A percentile compares a stretch with the other conserved stretches of the same genome.
Conservation (phyloP, 2,329 filamentous ascomycete species). For the Scedosporium aurantiacum region DNA sequence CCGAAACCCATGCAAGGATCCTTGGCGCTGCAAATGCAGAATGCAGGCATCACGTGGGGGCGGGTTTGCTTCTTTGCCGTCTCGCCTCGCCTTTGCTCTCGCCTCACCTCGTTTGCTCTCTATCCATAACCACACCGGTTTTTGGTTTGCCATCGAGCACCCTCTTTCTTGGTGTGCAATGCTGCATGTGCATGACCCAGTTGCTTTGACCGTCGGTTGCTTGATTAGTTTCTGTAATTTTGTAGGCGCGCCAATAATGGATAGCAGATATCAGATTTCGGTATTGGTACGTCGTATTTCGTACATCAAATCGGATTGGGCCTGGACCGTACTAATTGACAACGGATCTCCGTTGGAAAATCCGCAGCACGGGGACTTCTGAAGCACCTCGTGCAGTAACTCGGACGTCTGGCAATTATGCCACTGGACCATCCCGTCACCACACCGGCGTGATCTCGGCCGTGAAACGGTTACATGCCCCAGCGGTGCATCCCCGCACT, state of each 20-base stretch:
- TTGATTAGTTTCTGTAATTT: neutral
- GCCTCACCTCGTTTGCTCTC: neutral
- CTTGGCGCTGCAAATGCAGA: constrained; percentile 1
- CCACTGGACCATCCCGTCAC: neutral
- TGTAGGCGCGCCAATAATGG: neutral
- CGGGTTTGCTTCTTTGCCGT: neutral
- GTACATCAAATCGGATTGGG: neutral
- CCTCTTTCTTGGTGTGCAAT: too few species aligned
- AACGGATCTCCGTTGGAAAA: neutral
- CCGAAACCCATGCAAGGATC: constrained; percentile 1
- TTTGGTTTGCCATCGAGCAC: too few species aligned
- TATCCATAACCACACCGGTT: too few species aligned
- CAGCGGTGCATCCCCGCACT: neutral
- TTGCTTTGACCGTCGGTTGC: neutral
- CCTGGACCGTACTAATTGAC: neutral
- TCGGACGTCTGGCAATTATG: neutral
- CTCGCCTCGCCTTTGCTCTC: neutral
- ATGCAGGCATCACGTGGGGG: neutral
- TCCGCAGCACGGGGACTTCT: neutral
- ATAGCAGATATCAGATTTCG: neutral
- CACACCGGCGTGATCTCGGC: neutral
- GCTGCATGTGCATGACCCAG: neutral
- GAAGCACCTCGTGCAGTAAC: constrained; percentile 1
- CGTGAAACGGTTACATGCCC: constrained; percentile 1
- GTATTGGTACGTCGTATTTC: too few species aligned